A percentile compares a stretch with the other conserved stretches of the same genome.
Conservation (phyloP, 352 stramenopile genomes). For the Phytophthora rubi region DNA sequence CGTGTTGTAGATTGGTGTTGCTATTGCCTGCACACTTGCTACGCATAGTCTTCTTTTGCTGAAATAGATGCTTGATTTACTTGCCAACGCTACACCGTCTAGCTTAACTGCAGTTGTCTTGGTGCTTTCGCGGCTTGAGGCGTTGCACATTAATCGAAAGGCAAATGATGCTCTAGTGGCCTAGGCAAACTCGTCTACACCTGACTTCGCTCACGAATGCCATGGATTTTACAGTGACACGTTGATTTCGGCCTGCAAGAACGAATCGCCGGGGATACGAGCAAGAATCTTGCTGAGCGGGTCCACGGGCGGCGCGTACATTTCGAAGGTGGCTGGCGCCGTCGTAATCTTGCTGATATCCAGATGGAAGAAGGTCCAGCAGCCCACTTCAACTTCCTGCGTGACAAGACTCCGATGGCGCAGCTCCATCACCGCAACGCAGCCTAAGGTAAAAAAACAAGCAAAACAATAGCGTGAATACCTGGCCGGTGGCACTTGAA, state of each 20-base stretch:
- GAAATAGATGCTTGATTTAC: slow-evolving; percentile 50
- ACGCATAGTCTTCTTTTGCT: slow-evolving; percentile 22
- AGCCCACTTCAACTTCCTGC: slow-evolving; percentile 87
- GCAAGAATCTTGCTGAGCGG: slow-evolving; percentile 88
- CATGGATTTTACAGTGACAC: slow-evolving; percentile 69
- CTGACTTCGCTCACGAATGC: neutral
- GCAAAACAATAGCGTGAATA: slow-evolving; percentile 13
- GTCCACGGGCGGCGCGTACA: slow-evolving; percentile 87
- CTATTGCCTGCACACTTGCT: slow-evolving; percentile 7
- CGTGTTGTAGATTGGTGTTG: slow-evolving; percentile 68
- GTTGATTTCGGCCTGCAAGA: slow-evolving; percentile 90
- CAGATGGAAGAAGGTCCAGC: slow-evolving; percentile 91
- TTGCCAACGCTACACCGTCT: slow-evolving; percentile 8
- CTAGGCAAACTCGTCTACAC: slow-evolving; percentile 12
- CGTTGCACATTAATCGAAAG: slow-evolving; percentile 8
- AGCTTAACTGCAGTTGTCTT: neutral
- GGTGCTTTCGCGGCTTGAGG: neutral
- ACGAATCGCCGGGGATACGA: slow-evolving; percentile 85
- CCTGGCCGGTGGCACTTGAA: neutral
- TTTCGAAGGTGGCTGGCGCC: slow-evolving; percentile 86
- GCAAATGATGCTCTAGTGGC: neutral
- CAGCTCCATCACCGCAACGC: slow-evolving; percentile 88
- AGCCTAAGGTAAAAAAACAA: slow-evolving; percentile 48
- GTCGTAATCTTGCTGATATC: slow-evolving; percentile 91
- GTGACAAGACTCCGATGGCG: slow-evolving; percentile 84